phyloP scores from a whole-genome alignment of 768 basidiomycete species.

The Serendipita sp. region DNA sequence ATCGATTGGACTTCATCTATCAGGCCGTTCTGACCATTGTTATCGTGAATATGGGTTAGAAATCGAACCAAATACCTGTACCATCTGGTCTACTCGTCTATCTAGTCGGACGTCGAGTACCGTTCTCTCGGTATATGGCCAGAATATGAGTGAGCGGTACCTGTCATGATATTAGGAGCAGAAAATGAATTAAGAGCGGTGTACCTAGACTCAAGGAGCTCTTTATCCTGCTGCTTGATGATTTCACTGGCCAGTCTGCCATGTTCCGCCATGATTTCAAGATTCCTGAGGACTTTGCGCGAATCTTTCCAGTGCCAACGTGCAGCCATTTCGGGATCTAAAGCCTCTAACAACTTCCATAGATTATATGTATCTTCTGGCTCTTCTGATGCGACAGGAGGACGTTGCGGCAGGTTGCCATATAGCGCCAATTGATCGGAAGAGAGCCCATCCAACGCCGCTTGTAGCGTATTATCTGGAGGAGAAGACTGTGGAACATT shows the following conservation, averaged over 20 bases:
- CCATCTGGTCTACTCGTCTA: slow-evolving; percentile 74
- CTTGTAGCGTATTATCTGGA: slow-evolving; percentile 26
- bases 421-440: slow-evolving; percentile 24
- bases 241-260: slow-evolving; percentile 52
- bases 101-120: slow-evolving; percentile 54
- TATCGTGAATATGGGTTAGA: background rate
- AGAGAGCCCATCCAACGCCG: slow-evolving; percentile 22
- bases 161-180: slow-evolving; percentile 22
- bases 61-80: slow-evolving; percentile 36
- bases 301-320: slow-evolving; percentile 97
- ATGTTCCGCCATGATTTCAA: slow-evolving; percentile 61
- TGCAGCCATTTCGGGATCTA: slow-evolving; percentile 59
- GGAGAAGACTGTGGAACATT: slow-evolving; percentile 15
- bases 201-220: slow-evolving; percentile 13
- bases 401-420: slow-evolving; percentile 38
- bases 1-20: slow-evolving; percentile 59
- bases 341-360: slow-evolving; percentile 41
- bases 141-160: slow-evolving; percentile 75
- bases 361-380: slow-evolving; percentile 46
- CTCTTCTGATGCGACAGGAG: slow-evolving; percentile 38
- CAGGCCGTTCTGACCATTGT: slow-evolving; percentile 44
- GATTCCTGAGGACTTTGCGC: slow-evolving; percentile 68
- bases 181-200: background rate
- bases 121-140: slow-evolving; percentile 66
- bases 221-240: slow-evolving; percentile 41